phyloP scores from a whole-genome alignment of 2,329 filamentous ascomycete genomes.

The Leptographium lundbergii region DNA sequence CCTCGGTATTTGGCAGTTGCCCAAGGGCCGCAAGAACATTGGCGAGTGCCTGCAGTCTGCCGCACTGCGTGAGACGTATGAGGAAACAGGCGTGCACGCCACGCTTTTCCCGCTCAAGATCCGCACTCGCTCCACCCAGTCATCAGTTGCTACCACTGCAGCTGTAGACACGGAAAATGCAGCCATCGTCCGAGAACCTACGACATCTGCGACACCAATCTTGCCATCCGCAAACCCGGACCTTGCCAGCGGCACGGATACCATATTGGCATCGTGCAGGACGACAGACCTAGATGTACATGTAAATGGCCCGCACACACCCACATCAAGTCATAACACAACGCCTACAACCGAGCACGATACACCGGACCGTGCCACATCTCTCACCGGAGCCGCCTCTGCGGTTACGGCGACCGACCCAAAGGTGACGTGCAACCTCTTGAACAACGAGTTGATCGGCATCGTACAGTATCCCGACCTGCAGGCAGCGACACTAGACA shows the following conservation, averaged over 20 bases:
- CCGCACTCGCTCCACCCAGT: constrained; percentile 28
- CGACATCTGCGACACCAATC: too few species aligned
- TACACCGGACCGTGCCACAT: too few species aligned
- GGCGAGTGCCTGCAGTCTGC: constrained; percentile 27
- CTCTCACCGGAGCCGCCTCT: too few species aligned
- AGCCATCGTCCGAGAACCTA: too few species aligned
- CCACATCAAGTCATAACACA: too few species aligned
- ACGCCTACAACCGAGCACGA: too few species aligned
- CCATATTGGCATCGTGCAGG: too few species aligned
- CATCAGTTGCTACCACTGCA: background rate
- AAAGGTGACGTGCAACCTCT: constrained; percentile 17
- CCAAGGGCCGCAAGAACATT: constrained; percentile 36
- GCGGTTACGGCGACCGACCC: constrained; percentile 1
- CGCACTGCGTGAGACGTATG: constrained; percentile 32
- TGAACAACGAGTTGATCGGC: constrained; percentile 24
- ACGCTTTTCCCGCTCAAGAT: constrained; percentile 25
- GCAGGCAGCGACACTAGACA: constrained; percentile 17
- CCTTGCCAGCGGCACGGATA: too few species aligned
- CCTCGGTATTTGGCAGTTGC: constrained; percentile 31
- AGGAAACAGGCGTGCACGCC: constrained; percentile 33
- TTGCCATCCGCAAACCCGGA: too few species aligned
- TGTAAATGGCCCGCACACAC: too few species aligned
- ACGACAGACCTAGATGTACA: too few species aligned
- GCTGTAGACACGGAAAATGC: background rate
- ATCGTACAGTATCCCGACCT: constrained; percentile 24